Percentiles rank a stretch among this genome's conserved stretches.
These are phyloP conservation scores for Aspergillus persii DNA, from an alignment of 2,329 filamentous ascomycete species.

Conservation along the genomic window DNA sequence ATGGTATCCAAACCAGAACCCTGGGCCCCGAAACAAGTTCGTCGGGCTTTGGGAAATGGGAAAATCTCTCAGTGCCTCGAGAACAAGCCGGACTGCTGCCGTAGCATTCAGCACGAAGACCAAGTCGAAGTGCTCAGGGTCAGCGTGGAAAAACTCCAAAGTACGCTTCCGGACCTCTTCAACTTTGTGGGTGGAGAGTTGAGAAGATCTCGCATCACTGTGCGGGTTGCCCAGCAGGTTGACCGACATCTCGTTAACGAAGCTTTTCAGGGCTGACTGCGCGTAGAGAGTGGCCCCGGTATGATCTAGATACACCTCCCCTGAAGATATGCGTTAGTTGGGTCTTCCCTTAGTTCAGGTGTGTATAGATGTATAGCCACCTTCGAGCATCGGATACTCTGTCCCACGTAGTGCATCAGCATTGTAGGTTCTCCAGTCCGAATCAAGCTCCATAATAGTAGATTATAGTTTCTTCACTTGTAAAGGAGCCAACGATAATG, in stretches of 20 bases:
- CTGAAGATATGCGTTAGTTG: not conserved
- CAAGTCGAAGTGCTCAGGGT: constrained; percentile 14
- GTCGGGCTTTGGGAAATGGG: constrained; percentile 1
- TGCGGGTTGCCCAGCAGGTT: constrained; percentile 17
- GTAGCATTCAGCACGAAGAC: constrained; percentile 15
- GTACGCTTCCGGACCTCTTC: constrained; percentile 11
- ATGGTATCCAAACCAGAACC: constrained; percentile 13
- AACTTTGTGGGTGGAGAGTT: constrained; percentile 7
- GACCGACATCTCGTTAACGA: constrained; percentile 7
- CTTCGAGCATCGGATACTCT: constrained; percentile 7
- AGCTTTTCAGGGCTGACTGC: constrained; percentile 9
- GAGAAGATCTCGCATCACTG: constrained; percentile 13
- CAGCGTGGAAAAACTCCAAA: constrained; percentile 11
- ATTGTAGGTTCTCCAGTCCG: not conserved
- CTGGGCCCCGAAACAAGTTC: constrained; percentile 1
- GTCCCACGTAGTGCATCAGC: constrained; percentile 2
- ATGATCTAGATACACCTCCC: constrained; percentile 14
- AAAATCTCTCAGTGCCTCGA: constrained; percentile 3
- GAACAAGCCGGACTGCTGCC: constrained; percentile 12
- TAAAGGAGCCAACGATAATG: not conserved
- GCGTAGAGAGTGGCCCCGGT: constrained; percentile 14
- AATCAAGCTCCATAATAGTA: not conserved
- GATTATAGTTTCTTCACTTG: not conserved
- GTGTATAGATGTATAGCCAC: not conserved
- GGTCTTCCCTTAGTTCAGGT: not conserved